These are phyloP conservation scores for Aureobasidium sp. DNA, from an alignment of 2,329 filamentous ascomycete species.

Conservation along the genomic window DNA sequence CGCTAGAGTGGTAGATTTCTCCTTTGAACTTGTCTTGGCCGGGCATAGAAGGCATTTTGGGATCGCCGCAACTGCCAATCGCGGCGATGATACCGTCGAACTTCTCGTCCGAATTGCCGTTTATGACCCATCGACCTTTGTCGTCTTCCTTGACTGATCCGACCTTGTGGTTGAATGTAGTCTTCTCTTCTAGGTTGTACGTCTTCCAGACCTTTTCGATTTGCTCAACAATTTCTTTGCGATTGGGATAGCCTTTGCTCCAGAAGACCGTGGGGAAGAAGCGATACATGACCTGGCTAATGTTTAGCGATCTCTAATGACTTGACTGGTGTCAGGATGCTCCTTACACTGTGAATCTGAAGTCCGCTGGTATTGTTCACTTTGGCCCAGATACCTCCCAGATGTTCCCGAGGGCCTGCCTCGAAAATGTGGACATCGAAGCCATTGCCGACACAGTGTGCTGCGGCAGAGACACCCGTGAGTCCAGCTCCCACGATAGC, in stretches of 20 bases:
- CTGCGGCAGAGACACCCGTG: slow-evolving; percentile 69
- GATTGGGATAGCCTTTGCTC: slow-evolving; percentile 68
- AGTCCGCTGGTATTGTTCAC: slow-evolving; percentile 78
- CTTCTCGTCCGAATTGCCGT: slow-evolving; percentile 59
- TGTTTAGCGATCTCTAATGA: too few species aligned
- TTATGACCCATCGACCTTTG: slow-evolving; percentile 69
- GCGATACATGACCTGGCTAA: slow-evolving; percentile 62
- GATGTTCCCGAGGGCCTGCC: slow-evolving; percentile 54
- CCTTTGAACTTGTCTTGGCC: slow-evolving; percentile 69
- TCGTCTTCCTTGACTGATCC: slow-evolving; percentile 63
- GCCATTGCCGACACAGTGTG: slow-evolving; percentile 78
- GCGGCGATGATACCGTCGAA: slow-evolving; percentile 77
- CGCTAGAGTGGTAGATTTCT: slow-evolving; percentile 65
- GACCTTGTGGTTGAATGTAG: slow-evolving; percentile 64
- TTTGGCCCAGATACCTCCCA: slow-evolving; percentile 74
- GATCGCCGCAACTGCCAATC: slow-evolving; percentile 72
- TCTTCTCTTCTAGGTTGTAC: slow-evolving; percentile 64
- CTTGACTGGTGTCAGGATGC: too few species aligned
- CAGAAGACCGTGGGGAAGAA: slow-evolving; percentile 77
- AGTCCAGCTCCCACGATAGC: slow-evolving; percentile 47
- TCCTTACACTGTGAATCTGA: slow-evolving; percentile 61
- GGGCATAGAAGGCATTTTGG: slow-evolving; percentile 63
- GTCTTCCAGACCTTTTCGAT: slow-evolving; percentile 66
- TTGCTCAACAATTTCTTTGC: slow-evolving; percentile 66
- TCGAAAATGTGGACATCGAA: slow-evolving; percentile 79